A percentile compares a stretch with the other conserved stretches of the same genome.
Evolutionary conservation across 2,329 filamentous ascomycete genomes (phyloP).

Genomic region (Penicillium capsulatum): DNA sequence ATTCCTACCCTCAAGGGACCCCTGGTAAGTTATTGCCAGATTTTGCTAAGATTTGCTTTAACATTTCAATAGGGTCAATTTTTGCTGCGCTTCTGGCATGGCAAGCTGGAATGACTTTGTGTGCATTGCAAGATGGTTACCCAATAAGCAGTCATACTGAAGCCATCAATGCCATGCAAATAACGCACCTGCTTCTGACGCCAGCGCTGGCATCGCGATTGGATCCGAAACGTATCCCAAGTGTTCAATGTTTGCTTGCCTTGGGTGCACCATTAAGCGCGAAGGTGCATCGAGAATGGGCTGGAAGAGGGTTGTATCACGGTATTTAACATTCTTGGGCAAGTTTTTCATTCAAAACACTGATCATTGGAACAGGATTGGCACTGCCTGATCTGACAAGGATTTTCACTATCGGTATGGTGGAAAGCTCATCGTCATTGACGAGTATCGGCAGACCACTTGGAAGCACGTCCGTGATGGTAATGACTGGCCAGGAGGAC

Average conservation of each 20-base stretch:
- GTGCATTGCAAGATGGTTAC: conserved; percentile 67
- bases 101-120: conserved; percentile 72
- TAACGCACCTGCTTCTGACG: conserved; percentile 81
- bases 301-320: conserved; percentile 63
- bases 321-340: conserved; percentile 37
- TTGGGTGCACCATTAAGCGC: conserved; percentile 76
- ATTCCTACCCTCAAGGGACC: conserved; percentile 79
- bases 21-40: conserved; percentile 56
- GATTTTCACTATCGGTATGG: conserved; percentile 69
- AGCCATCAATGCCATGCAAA: conserved; percentile 57
- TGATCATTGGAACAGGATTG: conserved; percentile 65
- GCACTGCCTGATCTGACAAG: conserved; percentile 71
- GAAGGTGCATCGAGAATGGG: conserved; percentile 67
- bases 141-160: conserved; percentile 68
- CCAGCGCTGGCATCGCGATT: conserved; percentile 79
- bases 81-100: conserved; percentile 89
- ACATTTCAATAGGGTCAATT: conserved; percentile 60
- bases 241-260: conserved; percentile 71
- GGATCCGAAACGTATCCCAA: conserved; percentile 62
- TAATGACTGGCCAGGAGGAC: conserved; percentile 47
- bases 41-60: no score
- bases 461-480: conserved; percentile 69
- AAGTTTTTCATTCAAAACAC: not conserved
- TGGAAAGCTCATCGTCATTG: conserved; percentile 56
- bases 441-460: conserved; percentile 74